Conservation (phyloP, 192 early-diverging fungal genomes). For the Entomortierella chlamydospora region DNA sequence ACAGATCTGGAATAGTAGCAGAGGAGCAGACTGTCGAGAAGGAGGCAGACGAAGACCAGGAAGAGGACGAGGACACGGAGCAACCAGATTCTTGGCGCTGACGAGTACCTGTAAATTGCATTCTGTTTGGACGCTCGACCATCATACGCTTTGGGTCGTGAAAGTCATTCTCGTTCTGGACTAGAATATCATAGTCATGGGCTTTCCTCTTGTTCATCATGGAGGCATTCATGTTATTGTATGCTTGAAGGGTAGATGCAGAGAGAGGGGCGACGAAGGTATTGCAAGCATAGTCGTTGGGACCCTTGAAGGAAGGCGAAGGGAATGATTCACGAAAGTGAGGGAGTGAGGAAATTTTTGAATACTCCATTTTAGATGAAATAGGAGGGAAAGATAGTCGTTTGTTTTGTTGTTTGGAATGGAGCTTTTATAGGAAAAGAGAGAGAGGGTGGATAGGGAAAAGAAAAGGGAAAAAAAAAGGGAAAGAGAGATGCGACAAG, state of each 20-base stretch:
- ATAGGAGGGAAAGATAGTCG: background rate
- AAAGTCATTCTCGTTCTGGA: background rate
- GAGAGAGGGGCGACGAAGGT: constrained; percentile 32
- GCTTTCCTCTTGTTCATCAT: constrained; percentile 17
- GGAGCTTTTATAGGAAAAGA: background rate
- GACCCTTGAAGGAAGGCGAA: constrained; percentile 2
- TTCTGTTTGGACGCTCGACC: background rate
- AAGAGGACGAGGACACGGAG: constrained; percentile 34
- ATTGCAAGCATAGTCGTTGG: background rate
- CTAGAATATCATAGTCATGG: background rate
- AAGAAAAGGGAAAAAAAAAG: constrained; percentile 2
- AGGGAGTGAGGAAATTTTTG: constrained; percentile 29
- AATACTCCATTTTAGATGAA: constrained; percentile 20
- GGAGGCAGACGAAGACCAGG: constrained; percentile 38
- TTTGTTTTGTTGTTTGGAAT: background rate
- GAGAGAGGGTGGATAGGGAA: background rate
- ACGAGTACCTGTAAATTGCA: constrained; percentile 6
- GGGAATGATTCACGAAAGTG: constrained; percentile 35
- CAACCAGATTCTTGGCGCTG: constrained; percentile 45
- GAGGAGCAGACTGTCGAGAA: constrained; percentile 29
- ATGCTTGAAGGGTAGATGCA: constrained; percentile 31
- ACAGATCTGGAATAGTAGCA: constrained; percentile 10
- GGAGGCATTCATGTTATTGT: constrained; percentile 12
- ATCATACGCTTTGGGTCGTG: constrained; percentile 16
- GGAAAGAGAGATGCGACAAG: background rate